Evolutionary conservation across 2,329 filamentous ascomycete species (phyloP).

Genomic region (Diaporthe caulivora): DNA sequence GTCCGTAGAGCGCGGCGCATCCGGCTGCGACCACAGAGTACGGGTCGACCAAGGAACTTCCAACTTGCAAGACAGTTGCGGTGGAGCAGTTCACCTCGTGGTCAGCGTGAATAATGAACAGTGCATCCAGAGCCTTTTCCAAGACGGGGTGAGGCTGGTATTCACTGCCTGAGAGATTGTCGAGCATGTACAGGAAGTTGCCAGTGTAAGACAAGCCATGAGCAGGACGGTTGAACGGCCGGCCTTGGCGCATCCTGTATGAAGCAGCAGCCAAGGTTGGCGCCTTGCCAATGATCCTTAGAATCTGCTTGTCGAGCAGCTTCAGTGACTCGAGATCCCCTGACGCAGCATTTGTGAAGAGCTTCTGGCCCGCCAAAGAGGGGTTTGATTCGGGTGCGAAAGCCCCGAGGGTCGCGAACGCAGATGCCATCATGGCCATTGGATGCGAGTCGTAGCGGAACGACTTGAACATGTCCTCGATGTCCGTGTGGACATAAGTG

Average conservation of each 20-base stretch:
- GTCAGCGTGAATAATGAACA: conserved; percentile 69
- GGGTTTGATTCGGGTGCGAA: conserved; percentile 65
- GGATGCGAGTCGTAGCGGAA: conserved; percentile 65
- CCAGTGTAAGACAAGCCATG: conserved; percentile 63
- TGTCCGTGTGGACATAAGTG: conserved; percentile 62
- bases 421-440: conserved; percentile 64
- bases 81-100: conserved; percentile 71
- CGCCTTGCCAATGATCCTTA: conserved; percentile 64
- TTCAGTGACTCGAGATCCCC: conserved; percentile 56
- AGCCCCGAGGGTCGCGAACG: conserved; percentile 62
- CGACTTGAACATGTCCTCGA: conserved; percentile 63
- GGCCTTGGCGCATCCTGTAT: conserved; percentile 66
- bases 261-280: conserved; percentile 63
- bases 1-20: conserved; percentile 66
- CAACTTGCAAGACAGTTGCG: conserved; percentile 67
- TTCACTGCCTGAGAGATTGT: conserved; percentile 61
- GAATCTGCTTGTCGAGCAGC: conserved; percentile 64
- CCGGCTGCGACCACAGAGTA: conserved; percentile 65
- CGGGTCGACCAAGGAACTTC: conserved; percentile 67
- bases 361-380: conserved; percentile 61
- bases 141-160: conserved; percentile 63
- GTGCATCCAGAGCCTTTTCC: conserved; percentile 62
- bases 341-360: conserved; percentile 60
- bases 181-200: conserved; percentile 68
- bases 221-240: conserved; percentile 62